Conservation (phyloP, 768 basidiomycete genomes). For the Leccinellum albellum region DNA sequence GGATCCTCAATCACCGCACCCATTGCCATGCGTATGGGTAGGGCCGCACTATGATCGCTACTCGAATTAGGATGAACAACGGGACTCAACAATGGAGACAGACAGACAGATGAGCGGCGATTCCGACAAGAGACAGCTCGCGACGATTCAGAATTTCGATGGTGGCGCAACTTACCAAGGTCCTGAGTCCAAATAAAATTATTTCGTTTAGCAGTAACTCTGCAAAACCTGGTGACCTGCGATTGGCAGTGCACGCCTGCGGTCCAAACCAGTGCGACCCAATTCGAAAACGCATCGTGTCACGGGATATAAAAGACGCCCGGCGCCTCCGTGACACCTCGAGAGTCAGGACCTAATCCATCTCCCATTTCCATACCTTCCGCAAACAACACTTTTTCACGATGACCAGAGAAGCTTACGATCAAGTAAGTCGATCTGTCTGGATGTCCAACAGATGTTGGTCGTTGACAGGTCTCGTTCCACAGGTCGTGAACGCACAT, state of each 20-base stretch:
- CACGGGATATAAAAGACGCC: slow-evolving; percentile 14
- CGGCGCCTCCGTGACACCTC: too few species aligned
- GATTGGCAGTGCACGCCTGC: neutral
- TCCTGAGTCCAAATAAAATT: neutral
- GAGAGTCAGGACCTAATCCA: too few species aligned
- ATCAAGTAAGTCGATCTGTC: slow-evolving; percentile 14
- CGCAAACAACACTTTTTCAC: slow-evolving; percentile 1
- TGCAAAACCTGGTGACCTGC: neutral
- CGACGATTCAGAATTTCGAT: too few species aligned
- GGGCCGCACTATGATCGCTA: neutral
- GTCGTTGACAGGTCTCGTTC: neutral
- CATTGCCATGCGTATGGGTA: neutral
- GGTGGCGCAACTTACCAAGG: neutral
- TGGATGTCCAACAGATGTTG: neutral
- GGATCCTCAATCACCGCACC: neutral
- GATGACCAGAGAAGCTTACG: slow-evolving; percentile 17
- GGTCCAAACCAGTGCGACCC: slow-evolving; percentile 7
- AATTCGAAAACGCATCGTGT: neutral
- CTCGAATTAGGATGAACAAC: neutral
- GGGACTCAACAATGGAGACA: neutral
- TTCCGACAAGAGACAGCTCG: neutral
- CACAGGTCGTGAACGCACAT: slow-evolving; percentile 44
- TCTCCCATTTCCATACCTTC: neutral
- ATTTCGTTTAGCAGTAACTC: neutral
- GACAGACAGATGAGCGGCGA: neutral